Evolutionary conservation across 2,329 filamentous ascomycete genomes (phyloP).

Genomic region (Metarhizium robertsii): DNA sequence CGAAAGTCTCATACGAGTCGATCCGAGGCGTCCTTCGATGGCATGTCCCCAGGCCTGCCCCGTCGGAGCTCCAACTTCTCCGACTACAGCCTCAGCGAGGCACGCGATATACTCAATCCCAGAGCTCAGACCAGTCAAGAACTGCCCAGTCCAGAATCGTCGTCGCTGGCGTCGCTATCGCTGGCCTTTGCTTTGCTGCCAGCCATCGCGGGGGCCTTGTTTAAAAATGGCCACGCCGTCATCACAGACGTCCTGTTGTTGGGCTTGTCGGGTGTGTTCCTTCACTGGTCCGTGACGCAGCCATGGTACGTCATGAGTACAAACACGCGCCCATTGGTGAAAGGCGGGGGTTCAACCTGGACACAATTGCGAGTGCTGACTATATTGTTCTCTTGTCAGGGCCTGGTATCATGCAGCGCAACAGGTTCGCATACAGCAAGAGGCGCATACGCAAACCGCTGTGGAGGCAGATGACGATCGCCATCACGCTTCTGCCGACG

Average conservation of each 20-base stretch:
- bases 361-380: not conserved
- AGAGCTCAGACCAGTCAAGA: conserved; percentile 27
- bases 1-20: conserved; percentile 10
- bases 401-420: conserved; percentile 69
- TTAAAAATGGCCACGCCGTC: conserved; percentile 73
- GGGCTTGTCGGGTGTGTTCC: conserved; percentile 69
- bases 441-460: conserved; percentile 19
- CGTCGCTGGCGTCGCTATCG: conserved; percentile 71
- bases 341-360: not conserved
- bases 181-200: conserved; percentile 77
- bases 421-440: conserved; percentile 44
- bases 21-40: conserved; percentile 19
- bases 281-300: conserved; percentile 85
- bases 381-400: conserved; percentile 30
- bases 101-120: conserved; percentile 56
- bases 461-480: conserved; percentile 1
- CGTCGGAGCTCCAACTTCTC: conserved; percentile 73
- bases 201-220: conserved; percentile 74
- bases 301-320: conserved; percentile 57
- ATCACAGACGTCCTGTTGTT: conserved; percentile 80
- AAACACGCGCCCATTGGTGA: no score
- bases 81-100: conserved; percentile 62
- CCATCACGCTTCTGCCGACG: conserved; percentile 16
- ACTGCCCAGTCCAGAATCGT: conserved; percentile 40
- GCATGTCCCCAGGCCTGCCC: conserved; percentile 21